phyloP scores from a whole-genome alignment of 345 rosid species.

The Corchorus olitorius region DNA sequence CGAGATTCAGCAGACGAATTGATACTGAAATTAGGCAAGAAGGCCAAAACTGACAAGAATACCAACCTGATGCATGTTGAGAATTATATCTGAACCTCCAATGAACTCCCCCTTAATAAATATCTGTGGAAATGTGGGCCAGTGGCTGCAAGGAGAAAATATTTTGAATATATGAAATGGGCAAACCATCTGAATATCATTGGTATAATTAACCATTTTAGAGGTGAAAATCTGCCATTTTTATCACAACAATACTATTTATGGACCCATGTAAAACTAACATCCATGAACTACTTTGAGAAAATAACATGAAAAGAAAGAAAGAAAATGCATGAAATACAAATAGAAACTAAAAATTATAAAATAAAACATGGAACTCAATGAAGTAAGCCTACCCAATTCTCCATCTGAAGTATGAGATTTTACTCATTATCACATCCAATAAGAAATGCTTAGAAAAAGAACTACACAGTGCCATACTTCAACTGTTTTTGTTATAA shows the following conservation, averaged over 20 bases:
- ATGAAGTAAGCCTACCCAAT: background rate
- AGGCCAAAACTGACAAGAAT: background rate
- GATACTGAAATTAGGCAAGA: background rate
- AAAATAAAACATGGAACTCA: background rate
- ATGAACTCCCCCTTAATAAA: conserved; percentile 92
- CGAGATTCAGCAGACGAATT: background rate
- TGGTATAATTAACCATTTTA: background rate
- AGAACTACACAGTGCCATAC: background rate
- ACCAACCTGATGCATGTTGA: conserved; percentile 87
- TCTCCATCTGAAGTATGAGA: background rate
- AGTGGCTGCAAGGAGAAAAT: conserved; percentile 55
- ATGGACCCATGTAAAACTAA: background rate
- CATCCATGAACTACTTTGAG: background rate
- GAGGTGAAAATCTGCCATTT: background rate
- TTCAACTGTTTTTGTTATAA: background rate
- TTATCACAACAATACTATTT: background rate
- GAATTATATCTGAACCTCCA: conserved; percentile 94
- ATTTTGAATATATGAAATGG: background rate
- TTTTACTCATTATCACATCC: background rate
- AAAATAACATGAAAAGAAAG: too few relatives aligned
- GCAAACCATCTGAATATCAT: background rate
- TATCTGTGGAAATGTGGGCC: conserved; percentile 98
- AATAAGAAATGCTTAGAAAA: too few relatives aligned
- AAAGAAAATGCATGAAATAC: background rate
- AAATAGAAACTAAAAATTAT: background rate